Base-by-base conservation (phyloP, 345 rosid genomes). In the Salix udensis region DNA sequence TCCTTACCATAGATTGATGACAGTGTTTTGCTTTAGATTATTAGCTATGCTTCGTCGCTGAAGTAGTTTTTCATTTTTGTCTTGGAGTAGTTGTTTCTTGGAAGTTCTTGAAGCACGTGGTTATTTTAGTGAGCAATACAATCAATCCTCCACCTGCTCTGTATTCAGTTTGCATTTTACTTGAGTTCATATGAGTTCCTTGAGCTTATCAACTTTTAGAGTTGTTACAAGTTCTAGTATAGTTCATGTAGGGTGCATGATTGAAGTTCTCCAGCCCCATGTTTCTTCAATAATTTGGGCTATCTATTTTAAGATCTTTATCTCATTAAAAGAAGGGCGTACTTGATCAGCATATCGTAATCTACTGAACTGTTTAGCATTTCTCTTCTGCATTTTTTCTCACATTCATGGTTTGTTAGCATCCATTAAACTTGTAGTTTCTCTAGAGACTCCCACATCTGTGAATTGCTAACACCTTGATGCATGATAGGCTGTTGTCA, bases 401-500 rank as follows among this genome's bases (percentile, higher is more conserved):
- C 16, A 44, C 15, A 13, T 44, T 44, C 16, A 14, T 44, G 15
- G 4, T 55, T 55, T 55, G 14, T 24, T 55, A 55, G 62, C 62
- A 55, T 55, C 28, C 62, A n/a, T 55, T n/a, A 23, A n/a, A 55
- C 14, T n/a, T 2, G 5, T 55, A 9, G 28, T n/a, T 55, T 55
- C 13, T n/a, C 28, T 1, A n/a, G 62, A 9, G 62, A 23, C 24
- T 55, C 28, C 23, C 24, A 55, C 24, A n/a, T 72, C 34, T 24
- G 16, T 37, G 66, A 15, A 3, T 72, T 36, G 7, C 40, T 34
- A 34, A 16, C 44, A 12, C 19, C 48, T 53, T 24, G n/a, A 60
- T 61, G 60, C 48, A 80, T 75, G 73, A 74, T 77, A 93, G 97
- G 98, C 98, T 72, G 79, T 75, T 73, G 97, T 92, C 44, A 88